A percentile compares a stretch with the other conserved stretches of the same genome.
phyloP scores from a whole-genome alignment of 306 rosid species.

The Glycine latifolia region DNA sequence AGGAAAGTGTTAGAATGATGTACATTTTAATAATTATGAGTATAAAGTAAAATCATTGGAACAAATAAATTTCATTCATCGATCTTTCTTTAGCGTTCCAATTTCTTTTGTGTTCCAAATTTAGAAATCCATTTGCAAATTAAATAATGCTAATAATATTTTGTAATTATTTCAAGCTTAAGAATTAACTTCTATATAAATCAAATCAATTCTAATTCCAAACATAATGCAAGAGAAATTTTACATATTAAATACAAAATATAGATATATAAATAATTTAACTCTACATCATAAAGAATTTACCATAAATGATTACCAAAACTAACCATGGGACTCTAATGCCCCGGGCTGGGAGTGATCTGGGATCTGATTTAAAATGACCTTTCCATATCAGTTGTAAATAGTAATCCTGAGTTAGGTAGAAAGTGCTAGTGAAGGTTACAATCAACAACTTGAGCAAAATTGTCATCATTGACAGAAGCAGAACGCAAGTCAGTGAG shows the following conservation, averaged over 20 bases:
- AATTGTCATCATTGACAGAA: slow-evolving; percentile 84
- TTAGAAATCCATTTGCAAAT: too few species aligned
- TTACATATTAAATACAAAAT: not conserved
- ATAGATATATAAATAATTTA: slow-evolving; percentile 23
- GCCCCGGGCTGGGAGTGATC: slow-evolving; percentile 48
- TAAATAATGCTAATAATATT: too few species aligned
- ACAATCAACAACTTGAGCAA: slow-evolving; percentile 82
- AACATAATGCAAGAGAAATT: slow-evolving; percentile 15
- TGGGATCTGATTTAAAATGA: slow-evolving; percentile 52
- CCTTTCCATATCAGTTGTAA: slow-evolving; percentile 27
- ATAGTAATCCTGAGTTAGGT: slow-evolving; percentile 71
- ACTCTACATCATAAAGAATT: not conserved
- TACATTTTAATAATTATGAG: too few species aligned
- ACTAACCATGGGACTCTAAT: slow-evolving; percentile 82
- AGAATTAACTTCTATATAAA: too few species aligned
- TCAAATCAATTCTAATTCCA: slow-evolving; percentile 3
- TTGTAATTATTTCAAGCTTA: too few species aligned
- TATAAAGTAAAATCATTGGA: too few species aligned
- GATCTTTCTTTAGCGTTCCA: too few species aligned
- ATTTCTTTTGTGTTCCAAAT: too few species aligned
- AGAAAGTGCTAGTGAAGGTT: slow-evolving; percentile 77
- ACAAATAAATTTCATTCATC: too few species aligned
- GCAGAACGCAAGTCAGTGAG: slow-evolving; percentile 89
- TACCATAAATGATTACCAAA: slow-evolving; percentile 17
- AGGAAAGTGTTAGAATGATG: too few species aligned